These are phyloP conservation scores for Cyclocybe aegerita DNA, from an alignment of 768 basidiomycete genomes.

Conservation along the genomic window DNA sequence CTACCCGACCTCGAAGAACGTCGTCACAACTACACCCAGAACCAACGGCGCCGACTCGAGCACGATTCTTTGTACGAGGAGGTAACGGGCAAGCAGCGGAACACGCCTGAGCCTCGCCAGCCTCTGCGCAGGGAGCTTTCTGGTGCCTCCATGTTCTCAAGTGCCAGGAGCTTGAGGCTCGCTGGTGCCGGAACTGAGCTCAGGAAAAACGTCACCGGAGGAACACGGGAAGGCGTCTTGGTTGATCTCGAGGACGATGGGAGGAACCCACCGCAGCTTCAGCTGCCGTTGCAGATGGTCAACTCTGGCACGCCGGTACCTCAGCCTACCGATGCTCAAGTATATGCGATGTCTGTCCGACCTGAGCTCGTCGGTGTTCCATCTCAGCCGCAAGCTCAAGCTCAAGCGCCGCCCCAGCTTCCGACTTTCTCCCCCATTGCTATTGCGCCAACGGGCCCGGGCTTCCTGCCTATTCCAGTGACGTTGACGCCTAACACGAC, in stretches of 20 bases:
- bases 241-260: slow-evolving; percentile 23
- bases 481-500: slow-evolving; percentile 15
- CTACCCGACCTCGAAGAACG: slow-evolving; percentile 37
- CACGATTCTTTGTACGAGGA: slow-evolving; percentile 62
- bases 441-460: slow-evolving; percentile 11
- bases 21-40: slow-evolving; percentile 11
- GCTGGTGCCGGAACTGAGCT: too few relatives aligned
- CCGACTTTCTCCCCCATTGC: slow-evolving; percentile 1
- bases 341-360: slow-evolving; percentile 51
- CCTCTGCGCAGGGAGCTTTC: slow-evolving; percentile 49
- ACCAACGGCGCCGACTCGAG: slow-evolving; percentile 22
- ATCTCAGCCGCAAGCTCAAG: neutral
- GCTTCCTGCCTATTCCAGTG: slow-evolving; percentile 19
- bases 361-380: slow-evolving; percentile 18
- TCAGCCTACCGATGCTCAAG: slow-evolving; percentile 56
- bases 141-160: slow-evolving; percentile 18
- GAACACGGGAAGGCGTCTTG: slow-evolving; percentile 18
- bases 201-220: slow-evolving; percentile 3
- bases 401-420: slow-evolving; percentile 7
- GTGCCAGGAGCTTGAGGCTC: slow-evolving; percentile 6
- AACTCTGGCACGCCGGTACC: neutral
- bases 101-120: slow-evolving; percentile 70
- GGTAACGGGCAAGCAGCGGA: slow-evolving; percentile 60
- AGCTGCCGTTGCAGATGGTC: slow-evolving; percentile 18
- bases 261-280: neutral